Conservation (phyloP, 1,284 basidiomycete genomes). For the Gomphus bonarii region DNA sequence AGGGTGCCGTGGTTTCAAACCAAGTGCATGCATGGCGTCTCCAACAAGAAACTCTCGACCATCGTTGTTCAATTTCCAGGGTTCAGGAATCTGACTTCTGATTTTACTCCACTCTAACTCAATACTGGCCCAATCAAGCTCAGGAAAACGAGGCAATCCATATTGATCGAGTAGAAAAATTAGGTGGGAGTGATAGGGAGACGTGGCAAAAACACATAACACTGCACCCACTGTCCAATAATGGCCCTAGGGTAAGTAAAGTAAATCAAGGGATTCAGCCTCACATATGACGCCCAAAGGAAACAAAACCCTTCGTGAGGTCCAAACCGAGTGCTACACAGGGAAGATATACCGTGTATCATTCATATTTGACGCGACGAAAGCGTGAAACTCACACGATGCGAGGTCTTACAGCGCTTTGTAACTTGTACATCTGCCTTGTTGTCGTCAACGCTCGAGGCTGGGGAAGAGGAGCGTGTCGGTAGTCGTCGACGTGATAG, state of each 20-base stretch:
- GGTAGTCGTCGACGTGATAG: not conserved
- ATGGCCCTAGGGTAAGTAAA: constrained; percentile 3
- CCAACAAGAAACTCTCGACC: constrained; percentile 82
- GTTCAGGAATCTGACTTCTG: constrained; percentile 56
- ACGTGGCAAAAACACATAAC: constrained; percentile 50
- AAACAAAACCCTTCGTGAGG: constrained; percentile 33
- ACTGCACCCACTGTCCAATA: constrained; percentile 47
- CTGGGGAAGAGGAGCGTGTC: not conserved
- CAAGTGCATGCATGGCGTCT: constrained; percentile 55
- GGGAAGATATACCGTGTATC: not conserved
- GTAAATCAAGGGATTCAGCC: constrained; percentile 24
- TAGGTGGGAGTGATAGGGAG: constrained; percentile 31
- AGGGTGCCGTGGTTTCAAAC: constrained; percentile 64
- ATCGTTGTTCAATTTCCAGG: constrained; percentile 74
- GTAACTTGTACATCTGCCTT: not conserved
- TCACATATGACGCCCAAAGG: constrained; percentile 37
- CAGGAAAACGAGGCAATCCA: constrained; percentile 42
- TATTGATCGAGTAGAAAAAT: constrained; percentile 34
- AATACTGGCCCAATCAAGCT: constrained; percentile 51
- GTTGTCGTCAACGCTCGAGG: not conserved
- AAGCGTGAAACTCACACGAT: not conserved
- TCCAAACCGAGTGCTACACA: constrained; percentile 9
- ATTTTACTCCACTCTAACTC: constrained; percentile 60
- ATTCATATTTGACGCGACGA: not conserved
- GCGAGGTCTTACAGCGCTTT: not conserved